Conservation (phyloP, 331 rosid species). For the Acacia concinna region DNA sequence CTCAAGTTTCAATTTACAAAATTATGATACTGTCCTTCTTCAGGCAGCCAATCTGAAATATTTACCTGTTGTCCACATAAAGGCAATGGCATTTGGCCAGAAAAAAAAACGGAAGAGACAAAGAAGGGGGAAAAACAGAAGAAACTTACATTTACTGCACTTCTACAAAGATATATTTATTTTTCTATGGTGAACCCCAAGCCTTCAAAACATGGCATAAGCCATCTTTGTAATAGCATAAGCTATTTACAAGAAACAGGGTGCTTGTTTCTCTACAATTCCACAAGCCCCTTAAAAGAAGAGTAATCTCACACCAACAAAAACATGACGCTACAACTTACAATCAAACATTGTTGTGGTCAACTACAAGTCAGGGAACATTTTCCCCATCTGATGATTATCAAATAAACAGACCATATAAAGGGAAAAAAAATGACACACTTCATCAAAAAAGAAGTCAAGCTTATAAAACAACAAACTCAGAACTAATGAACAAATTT, state of each 20-base stretch:
- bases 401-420: background rate
- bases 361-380: background rate
- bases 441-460: background rate
- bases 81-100: background rate
- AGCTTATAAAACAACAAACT: background rate
- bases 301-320: background rate
- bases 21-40: background rate
- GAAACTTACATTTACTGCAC: background rate
- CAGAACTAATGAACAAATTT: background rate
- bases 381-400: background rate
- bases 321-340: background rate
- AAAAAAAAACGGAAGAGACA: background rate
- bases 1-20: background rate
- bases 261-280: background rate
- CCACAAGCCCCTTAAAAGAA: background rate
- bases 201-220: background rate
- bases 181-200: background rate
- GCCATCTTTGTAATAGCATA: background rate
- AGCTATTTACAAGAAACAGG: background rate
- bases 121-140: background rate
- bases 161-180: background rate
- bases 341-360: background rate
- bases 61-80: background rate
- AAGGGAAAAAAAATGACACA: background rate
- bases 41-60: background rate